phyloP scores from a whole-genome alignment of 768 basidiomycete species.

The Lactarius quietus region DNA sequence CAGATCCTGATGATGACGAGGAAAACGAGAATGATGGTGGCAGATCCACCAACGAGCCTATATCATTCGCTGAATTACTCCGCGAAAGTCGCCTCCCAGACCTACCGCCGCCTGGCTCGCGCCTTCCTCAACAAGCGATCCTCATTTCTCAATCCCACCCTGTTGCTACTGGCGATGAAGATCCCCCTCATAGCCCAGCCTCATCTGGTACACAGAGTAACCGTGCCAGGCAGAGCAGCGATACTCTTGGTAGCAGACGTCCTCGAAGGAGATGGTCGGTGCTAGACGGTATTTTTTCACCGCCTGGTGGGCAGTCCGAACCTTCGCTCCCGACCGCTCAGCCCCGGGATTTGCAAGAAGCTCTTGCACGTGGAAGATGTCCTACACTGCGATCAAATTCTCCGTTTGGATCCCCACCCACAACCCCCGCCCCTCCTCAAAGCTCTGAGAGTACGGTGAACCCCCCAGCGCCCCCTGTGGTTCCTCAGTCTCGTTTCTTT shows the following conservation, averaged over 20 bases:
- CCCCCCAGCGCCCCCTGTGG: constrained; percentile 32
- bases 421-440: constrained; percentile 1
- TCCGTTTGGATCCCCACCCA: not conserved
- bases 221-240: constrained; percentile 15
- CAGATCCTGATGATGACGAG: constrained; percentile 30
- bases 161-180: constrained; percentile 41
- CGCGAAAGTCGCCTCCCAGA: constrained; percentile 77
- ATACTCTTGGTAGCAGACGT: constrained; percentile 34
- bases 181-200: constrained; percentile 42
- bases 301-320: constrained; percentile 29
- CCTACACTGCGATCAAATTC: constrained; percentile 5
- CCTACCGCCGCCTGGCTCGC: constrained; percentile 65
- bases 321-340: not conserved
- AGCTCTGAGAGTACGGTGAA: not conserved
- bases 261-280: constrained; percentile 72
- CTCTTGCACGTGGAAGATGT: not conserved
- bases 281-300: constrained; percentile 46
- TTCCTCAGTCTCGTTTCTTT: constrained; percentile 59
- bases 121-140: constrained; percentile 64
- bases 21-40: constrained; percentile 19
- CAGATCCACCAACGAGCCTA: constrained; percentile 49
- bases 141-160: constrained; percentile 48
- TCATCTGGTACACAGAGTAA: constrained; percentile 42
- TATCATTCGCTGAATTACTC: constrained; percentile 70
- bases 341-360: constrained; percentile 8